Conservation (phyloP, 2,329 filamentous ascomycete genomes). For the Alternaria arborescens region DNA sequence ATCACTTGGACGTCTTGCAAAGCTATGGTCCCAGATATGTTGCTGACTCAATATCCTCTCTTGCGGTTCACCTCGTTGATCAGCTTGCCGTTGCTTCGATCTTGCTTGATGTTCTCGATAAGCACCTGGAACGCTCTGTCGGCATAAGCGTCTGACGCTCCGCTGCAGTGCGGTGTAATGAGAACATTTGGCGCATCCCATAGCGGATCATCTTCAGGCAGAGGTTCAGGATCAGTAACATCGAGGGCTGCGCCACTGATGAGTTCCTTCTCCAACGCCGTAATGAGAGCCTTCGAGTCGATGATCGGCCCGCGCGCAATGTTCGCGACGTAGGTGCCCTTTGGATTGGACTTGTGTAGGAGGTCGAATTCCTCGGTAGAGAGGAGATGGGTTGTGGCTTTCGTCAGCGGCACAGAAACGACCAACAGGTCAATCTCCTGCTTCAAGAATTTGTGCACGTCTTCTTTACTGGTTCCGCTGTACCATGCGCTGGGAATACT, state of each 20-base stretch:
- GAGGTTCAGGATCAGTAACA: conserved; percentile 80
- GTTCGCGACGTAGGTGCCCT: conserved; percentile 71
- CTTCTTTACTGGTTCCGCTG: conserved; percentile 61
- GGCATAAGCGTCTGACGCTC: conserved; percentile 62
- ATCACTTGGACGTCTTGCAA: background rate
- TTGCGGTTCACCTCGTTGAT: conserved; percentile 69
- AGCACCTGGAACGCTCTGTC: conserved; percentile 67
- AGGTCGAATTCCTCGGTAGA: conserved; percentile 63
- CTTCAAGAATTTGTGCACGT: conserved; percentile 62
- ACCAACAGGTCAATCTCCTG: conserved; percentile 66
- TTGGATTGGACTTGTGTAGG: conserved; percentile 57
- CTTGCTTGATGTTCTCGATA: conserved; percentile 63
- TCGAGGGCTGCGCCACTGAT: conserved; percentile 76
- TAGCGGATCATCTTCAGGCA: conserved; percentile 72
- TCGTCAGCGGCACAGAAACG: conserved; percentile 65
- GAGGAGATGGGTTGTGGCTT: conserved; percentile 64
- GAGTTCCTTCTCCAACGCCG: conserved; percentile 65
- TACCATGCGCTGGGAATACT: conserved; percentile 65
- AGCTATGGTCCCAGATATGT: background rate
- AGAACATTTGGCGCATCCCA: conserved; percentile 75
- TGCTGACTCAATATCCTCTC: conserved; percentile 64
- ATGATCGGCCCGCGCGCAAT: conserved; percentile 73
- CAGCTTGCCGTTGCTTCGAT: conserved; percentile 62
- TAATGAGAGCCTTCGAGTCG: conserved; percentile 69
- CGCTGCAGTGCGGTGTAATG: conserved; percentile 72